These are phyloP conservation scores for Trifolium repens DNA, from an alignment of 306 rosid genomes.

Conservation along the genomic window DNA sequence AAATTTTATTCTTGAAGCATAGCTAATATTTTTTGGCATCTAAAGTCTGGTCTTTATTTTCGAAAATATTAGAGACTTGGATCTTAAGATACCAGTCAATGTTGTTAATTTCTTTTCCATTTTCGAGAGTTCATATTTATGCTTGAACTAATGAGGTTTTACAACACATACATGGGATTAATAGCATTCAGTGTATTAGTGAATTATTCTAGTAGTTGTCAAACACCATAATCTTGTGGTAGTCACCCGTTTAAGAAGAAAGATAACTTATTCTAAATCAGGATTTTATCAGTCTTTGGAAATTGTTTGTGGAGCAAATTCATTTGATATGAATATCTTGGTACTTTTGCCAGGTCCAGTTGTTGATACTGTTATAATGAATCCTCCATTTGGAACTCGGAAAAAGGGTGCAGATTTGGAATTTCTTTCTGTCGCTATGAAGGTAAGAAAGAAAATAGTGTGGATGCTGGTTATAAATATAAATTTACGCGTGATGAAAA, in stretches of 20 bases:
- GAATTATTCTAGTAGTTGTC: not conserved
- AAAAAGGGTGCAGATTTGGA: constrained; percentile 89
- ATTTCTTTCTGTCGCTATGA: constrained; percentile 74
- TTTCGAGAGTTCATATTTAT: too few relatives aligned
- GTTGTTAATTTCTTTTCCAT: too few relatives aligned
- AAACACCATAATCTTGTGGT: not conserved
- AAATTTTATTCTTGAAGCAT: too few relatives aligned
- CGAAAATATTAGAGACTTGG: too few relatives aligned
- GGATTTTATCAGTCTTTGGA: constrained; percentile 3
- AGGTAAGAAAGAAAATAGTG: constrained; percentile 46
- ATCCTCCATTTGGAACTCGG: constrained; percentile 94
- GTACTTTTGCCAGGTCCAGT: constrained; percentile 57
- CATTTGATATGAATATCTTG: constrained; percentile 23
- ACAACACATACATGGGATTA: not conserved
- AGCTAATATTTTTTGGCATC: too few relatives aligned
- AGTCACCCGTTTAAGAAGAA: not conserved
- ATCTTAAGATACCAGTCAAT: too few relatives aligned
- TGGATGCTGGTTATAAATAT: not conserved
- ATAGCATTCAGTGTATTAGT: not conserved
- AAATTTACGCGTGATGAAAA: constrained; percentile 23
- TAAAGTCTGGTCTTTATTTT: too few relatives aligned
- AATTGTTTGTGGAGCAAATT: constrained; percentile 9
- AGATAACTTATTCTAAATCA: not conserved
- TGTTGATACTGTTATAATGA: constrained; percentile 90
- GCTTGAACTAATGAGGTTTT: too few relatives aligned